Base-by-base conservation (phyloP, 495 filamentous ascomycete genomes). In the Neurospora tetraspora region DNA sequence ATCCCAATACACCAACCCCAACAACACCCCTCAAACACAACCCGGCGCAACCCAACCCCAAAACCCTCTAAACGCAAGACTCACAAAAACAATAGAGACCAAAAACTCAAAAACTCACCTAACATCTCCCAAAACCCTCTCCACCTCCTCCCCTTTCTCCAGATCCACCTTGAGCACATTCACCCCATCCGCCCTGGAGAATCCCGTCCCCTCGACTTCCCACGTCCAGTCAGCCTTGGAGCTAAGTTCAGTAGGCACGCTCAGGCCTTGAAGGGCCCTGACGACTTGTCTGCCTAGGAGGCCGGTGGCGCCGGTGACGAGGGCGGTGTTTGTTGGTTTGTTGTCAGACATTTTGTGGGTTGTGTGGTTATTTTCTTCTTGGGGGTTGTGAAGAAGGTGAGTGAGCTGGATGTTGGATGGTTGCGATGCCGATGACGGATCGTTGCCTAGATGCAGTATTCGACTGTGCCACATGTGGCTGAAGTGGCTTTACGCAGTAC, bases 241-340 rank as follows among this genome's bases (percentile, higher is more conserved):
- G 14, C 53, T 34, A 65, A 65, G 53, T 27, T 34, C 53, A 14
- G 53, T 65, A 65, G 53, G 53, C 53, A 65, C 53, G 27, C 53
- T 34, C 27, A 65, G 9, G 53, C 53, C 53, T 18, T 34, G 53
- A 80, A 98, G 97, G 20, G 86, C 89, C 71, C 89, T 91, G 74
- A 91, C 86, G 18, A 94, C 90, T 80, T 96, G 89, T 20, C 94
- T 88, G 39, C 94, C 94, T 9, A 98, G 86, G 3, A 96, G 85
- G 61, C 94, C 94, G 43, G 88, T 95, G 53, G 92, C 94, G 42
- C 94, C 94, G 36, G 94, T 98, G 68, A 98, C 83, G 27, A 98
- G 85, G 43, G 86, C 93, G 42, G 86, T 91, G 68, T 80, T 82
- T 80, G 31, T 40, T 70, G 2, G 36, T n/a, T 39, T 68, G 47